These are phyloP conservation scores for Plasmodium vivax DNA, from an alignment of 169 alveolate species.

Conservation along the genomic window DNA sequence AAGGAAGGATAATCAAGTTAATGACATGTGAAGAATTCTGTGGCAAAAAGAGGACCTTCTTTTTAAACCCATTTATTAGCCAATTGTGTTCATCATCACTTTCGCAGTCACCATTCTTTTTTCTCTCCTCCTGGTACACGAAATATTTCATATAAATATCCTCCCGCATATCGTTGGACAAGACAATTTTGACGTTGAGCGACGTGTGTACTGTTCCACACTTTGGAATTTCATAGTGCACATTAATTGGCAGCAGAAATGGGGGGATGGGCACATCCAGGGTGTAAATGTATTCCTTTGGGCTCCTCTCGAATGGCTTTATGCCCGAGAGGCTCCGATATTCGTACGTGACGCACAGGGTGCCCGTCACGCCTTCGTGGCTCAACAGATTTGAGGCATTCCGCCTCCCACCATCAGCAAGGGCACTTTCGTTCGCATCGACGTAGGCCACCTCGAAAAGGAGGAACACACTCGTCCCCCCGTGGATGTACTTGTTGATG, in stretches of 20 bases:
- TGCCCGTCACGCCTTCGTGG: constrained; percentile 33
- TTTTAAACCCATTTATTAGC: constrained; percentile 73
- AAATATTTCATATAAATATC: constrained; percentile 58
- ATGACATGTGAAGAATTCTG: constrained; percentile 38
- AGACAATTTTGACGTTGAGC: constrained; percentile 23
- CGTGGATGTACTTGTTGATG: constrained; percentile 31
- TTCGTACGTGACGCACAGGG: constrained; percentile 32
- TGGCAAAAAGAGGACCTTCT: constrained; percentile 39
- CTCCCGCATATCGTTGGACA: constrained; percentile 41
- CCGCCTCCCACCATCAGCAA: not conserved
- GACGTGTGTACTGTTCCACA: constrained; percentile 30
- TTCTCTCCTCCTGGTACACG: constrained; percentile 18
- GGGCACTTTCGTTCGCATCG: not conserved
- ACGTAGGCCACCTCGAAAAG: constrained; percentile 54
- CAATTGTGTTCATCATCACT: constrained; percentile 15
- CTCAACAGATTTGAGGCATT: not conserved
- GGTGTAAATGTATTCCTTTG: constrained; percentile 14
- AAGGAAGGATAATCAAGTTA: constrained; percentile 49
- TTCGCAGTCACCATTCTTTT: not conserved
- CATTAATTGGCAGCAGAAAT: constrained; percentile 48
- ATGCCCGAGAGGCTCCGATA: not conserved
- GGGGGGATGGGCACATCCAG: constrained; percentile 27
- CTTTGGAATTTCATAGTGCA: constrained; percentile 60
- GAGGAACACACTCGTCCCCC: constrained; percentile 37
- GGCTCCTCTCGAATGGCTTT: not conserved